Evolutionary conservation across 768 basidiomycete genomes (phyloP).

Genomic region (Calvatia gigantea): DNA sequence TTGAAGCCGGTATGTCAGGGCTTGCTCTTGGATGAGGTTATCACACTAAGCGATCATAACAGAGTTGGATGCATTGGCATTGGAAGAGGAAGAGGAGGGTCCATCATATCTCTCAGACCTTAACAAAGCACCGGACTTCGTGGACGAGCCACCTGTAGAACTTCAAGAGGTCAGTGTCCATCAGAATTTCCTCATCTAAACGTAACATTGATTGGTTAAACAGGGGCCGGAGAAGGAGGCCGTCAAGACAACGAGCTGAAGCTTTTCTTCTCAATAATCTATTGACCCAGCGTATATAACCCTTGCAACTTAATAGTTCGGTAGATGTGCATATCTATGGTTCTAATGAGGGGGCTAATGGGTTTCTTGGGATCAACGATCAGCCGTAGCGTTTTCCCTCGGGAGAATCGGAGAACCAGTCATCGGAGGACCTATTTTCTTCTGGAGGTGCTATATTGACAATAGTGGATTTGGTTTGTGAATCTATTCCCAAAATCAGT

Average conservation of each 20-base stretch:
- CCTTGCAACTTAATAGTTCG: conserved; percentile 2
- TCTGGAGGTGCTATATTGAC: conserved; percentile 65
- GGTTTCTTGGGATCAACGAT: conserved; percentile 20
- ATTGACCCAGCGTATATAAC: not conserved
- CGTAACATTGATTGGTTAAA: conserved; percentile 1
- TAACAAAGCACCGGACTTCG: conserved; percentile 87
- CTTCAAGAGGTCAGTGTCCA: conserved; percentile 47
- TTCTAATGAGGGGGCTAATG: conserved; percentile 1
- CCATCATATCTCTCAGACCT: conserved; percentile 85
- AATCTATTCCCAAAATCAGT: conserved; percentile 43
- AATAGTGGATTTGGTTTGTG: conserved; percentile 81
- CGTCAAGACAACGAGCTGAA: conserved; percentile 46
- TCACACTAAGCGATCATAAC: conserved; percentile 3
- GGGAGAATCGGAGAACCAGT: conserved; percentile 70
- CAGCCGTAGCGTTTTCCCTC: conserved; percentile 64
- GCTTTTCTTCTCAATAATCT: too few species aligned
- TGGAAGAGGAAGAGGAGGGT: conserved; percentile 91
- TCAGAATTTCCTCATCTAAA: not conserved
- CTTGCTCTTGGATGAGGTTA: not conserved
- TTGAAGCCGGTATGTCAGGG: conserved; percentile 77
- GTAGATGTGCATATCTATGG: conserved; percentile 11
- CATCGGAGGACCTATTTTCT: conserved; percentile 57
- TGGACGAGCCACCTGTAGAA: conserved; percentile 84
- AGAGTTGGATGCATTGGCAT: conserved; percentile 93
- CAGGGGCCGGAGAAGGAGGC: conserved; percentile 52